These are phyloP conservation scores for Daldinia caldariorum DNA, from an alignment of 495 filamentous ascomycete species.

Conservation along the genomic window DNA sequence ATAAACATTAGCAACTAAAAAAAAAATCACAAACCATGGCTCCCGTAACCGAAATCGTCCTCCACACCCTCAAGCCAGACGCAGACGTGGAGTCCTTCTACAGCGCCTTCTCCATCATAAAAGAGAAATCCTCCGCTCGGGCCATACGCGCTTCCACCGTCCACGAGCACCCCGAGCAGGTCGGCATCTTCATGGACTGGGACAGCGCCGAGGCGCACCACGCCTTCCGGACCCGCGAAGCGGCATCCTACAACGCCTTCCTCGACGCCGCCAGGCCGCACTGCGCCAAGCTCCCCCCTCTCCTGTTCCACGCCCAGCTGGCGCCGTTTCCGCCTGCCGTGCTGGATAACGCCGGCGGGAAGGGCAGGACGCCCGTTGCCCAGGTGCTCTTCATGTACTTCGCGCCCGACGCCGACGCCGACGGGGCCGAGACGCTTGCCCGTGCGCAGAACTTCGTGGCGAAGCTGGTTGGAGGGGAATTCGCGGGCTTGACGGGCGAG, in stretches of 20 bases:
- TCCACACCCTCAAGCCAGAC: conserved; percentile 16
- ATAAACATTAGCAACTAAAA: not conserved
- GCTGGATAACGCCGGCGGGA: conserved; percentile 23
- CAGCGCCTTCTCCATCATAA: conserved; percentile 6
- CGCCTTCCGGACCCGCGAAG: conserved; percentile 13
- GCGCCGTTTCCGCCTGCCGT: conserved; percentile 23
- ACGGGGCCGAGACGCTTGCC: conserved; percentile 6
- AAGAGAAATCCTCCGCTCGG: conserved; percentile 1
- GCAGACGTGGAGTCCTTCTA: conserved; percentile 7
- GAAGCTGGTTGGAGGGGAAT: conserved; percentile 5
- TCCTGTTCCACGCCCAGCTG: conserved; percentile 24
- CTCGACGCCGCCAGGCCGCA: not conserved
- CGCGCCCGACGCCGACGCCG: conserved; percentile 13
- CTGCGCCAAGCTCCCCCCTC: not conserved
- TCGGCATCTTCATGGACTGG: conserved; percentile 35
- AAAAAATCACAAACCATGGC: conserved; percentile 22
- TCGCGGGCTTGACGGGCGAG: conserved; percentile 23
- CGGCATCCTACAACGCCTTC: conserved; percentile 1
- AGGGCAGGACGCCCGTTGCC: conserved; percentile 18
- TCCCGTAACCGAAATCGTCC: conserved; percentile 31
- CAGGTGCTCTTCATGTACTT: conserved; percentile 31
- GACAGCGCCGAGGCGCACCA: conserved; percentile 22
- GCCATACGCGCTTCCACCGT: conserved; percentile 11
- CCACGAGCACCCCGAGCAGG: conserved; percentile 19
- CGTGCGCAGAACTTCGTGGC: conserved; percentile 3